Base-by-base conservation (phyloP, 106 monocot genomes). In the Dioscorea alata region DNA sequence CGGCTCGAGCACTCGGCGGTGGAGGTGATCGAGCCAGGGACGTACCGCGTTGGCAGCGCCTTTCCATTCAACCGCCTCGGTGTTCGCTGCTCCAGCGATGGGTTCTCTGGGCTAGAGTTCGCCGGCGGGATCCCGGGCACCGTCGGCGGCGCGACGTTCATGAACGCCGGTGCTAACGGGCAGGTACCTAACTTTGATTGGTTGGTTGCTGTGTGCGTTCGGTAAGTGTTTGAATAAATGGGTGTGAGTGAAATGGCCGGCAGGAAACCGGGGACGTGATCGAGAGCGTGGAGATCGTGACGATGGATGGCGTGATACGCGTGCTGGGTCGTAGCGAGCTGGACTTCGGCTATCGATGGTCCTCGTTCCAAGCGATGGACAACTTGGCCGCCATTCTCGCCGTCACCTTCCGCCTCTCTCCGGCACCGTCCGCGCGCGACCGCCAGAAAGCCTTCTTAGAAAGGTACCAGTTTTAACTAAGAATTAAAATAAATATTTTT, bases 351-450 rank as follows among this genome's bases (percentile, higher is more conserved):
- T 73, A 76, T 42, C 71, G 81, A 0, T 63, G 68, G 58, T 81
- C 81, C 5, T 57, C 61, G 13, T 76, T 81, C 63, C 81, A 81
- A 50, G 63, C 57, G 54, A 81, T 76, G 81, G 48, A 63, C 31
- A 68, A 81, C 18, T 19, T 81, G 33, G 81, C 63, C 16, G 81
- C 81, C 12, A 81, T 76, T 50, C 18, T 60, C 8, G 49, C 72
- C 8, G 72, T 76, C 9, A 73, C 67, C 18, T 81, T 81, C 49
- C 65, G 57, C 32, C 49, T 81, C 33, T 58, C 4, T 18, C 56
- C 76, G 19, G 58, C 28, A 4, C 33, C 33, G 8, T 32, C 54
- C 12, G 56, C 76, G 4, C 20, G 54, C 49, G 68, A 57, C 16
- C 60, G 33, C 13, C 76, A 68, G 7, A 51, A 71, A 13, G 63